Evolutionary conservation across 129 eudicot species (phyloP), one percentile per base, ranked within the genome.

Genomic region (Dittrichia graveolens): DNA sequence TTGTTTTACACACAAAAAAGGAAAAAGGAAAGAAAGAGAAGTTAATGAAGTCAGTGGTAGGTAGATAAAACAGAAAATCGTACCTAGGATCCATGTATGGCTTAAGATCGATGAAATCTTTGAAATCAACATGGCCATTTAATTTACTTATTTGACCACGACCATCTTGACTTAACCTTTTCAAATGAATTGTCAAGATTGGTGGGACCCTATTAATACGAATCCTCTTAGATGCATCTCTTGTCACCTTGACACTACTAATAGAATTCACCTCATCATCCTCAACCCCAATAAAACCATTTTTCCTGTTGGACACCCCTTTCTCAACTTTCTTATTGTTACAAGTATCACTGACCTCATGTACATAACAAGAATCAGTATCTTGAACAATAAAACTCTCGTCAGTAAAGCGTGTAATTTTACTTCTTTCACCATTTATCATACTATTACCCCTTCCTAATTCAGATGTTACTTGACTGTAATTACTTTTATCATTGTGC

Each of bases 1-100:
- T 24, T 24, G 31, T 24, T 24, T 0, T 24, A 2, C 31, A 24
- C 46, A 64, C 72, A 34, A 49, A 43, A 80, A 58, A 6, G 40
- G 3, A 45, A 24, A 24, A 24, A 24, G 31, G 31, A 24, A 24
- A 24, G 31, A 24, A 11, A 12, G 31, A 24, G 31, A 24, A 24
- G 31, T 24, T 24, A 24, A 24, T 24, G 2, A 24, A 24, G 31
- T 24, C 0, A 0, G 31, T 24, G 31, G 31, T 2, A 24, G 1
- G 31, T 24, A 24, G 2, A 24, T 24, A 24, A 24, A 24, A 24
- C 31, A 24, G 41, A 78, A 41, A 81, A 42, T 5, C 75, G 55
- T 72, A 94, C 99, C 99, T 90, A 75, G 89, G 80, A 77, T 94
- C 91, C 86, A 90, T 76, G 82, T 79, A 90, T 16, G 97, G 93